Evolutionary conservation across 1,139 yeast genomes (phyloP), one percentile per base, ranked within the genome.

Genomic region (Geotrichum fermentans): DNA sequence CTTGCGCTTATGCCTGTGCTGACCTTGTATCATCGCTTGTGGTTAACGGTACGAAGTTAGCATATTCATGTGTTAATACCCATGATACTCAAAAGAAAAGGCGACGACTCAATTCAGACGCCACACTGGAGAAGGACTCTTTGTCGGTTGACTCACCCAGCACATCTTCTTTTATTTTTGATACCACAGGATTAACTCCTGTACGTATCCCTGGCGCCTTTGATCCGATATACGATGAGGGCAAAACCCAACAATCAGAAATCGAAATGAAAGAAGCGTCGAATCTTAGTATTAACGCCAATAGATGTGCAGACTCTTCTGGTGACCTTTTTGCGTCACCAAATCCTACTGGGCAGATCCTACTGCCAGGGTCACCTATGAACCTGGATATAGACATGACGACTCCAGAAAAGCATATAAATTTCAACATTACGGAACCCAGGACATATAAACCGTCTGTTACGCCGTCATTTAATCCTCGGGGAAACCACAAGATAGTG

Each of bases 1-100:
- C 36, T 13, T 40, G 35, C 22, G 43, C 28, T 16, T n/a, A 22
- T 21, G 43, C 43, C 21, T 29, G 43, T 26, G 43, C 37, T 4
- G 37, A 40, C 10, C 28, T 40, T n/a, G 29, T 40, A 10, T 20
- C 37, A 6, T 40, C 43, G 8, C 37, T 40, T 8, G 22, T 40
- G n/a, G 20, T 7, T 5, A 17, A 14, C 8, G 37, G 43, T 10
- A 14, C 28, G 8, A 33, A 24, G 8, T 16, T 21, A 2, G 35
- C 36, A 8, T 32, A 21, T 14, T 18, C 43, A 24, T 40, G 21
- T 4, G 18, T 22, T 16, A 3, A 40, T 4, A 18, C 28, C 2
- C 14, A 20, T 2, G 39, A 18, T 21, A 22, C 22, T 5, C 39
- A 10, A n/a, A 13, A 4, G 10, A 36, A 36, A 21, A 20, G 28